phyloP scores from a whole-genome alignment of 345 rosid species.

The Abelmoschus esculentus region DNA sequence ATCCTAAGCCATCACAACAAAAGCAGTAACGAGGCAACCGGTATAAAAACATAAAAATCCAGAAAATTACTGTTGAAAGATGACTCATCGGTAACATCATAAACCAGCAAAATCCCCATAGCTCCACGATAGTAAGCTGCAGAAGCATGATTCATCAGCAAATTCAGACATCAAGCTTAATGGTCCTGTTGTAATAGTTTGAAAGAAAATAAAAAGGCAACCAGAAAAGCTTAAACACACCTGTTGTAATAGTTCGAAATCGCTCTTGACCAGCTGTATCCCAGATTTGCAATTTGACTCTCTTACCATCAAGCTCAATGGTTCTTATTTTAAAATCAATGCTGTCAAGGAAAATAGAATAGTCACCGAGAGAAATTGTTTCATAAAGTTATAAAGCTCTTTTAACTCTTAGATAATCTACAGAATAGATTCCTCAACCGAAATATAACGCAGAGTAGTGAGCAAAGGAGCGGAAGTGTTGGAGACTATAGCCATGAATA shows the following conservation, averaged over 20 bases:
- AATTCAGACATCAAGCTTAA: conserved; percentile 2
- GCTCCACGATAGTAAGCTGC: conserved; percentile 82
- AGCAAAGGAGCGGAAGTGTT: neutral
- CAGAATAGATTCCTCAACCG: neutral
- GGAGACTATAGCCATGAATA: neutral
- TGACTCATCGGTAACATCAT: conserved; percentile 77
- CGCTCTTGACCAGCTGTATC: conserved; percentile 98
- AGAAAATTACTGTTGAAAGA: conserved; percentile 58
- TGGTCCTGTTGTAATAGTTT: neutral
- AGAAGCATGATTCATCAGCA: conserved; percentile 9
- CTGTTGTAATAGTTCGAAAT: conserved; percentile 83
- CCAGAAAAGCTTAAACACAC: conserved; percentile 17
- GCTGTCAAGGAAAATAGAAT: conserved; percentile 24
- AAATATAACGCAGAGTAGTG: no score
- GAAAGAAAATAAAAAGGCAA: neutral
- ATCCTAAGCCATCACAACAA: conserved; percentile 12
- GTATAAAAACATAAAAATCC: neutral
- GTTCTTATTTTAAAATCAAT: conserved; percentile 97
- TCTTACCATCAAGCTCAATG: conserved; percentile 86
- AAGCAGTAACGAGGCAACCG: neutral
- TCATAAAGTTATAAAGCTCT: neutral
- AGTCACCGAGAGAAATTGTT: neutral
- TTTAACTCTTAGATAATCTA: neutral
- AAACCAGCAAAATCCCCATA: conserved; percentile 76
- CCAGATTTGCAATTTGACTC: conserved; percentile 92